Evolutionary conservation across 305 asterid genomes (phyloP), one percentile per base, ranked within the genome.

Genomic region (Stenogyne calaminthoides): DNA sequence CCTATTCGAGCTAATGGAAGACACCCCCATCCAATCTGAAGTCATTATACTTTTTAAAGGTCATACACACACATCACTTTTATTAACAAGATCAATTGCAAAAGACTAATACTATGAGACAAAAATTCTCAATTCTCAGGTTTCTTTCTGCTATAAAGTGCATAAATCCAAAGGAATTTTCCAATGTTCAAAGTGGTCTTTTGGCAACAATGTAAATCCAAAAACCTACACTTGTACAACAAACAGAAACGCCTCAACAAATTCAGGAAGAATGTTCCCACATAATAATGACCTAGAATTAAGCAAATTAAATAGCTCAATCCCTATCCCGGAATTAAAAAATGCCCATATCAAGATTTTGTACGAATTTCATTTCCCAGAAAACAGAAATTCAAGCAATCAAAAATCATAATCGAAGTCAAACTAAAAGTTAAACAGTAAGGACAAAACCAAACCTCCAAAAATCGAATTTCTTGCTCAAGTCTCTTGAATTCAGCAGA

Each of bases 401-500:
- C 18, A 19, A 11, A 6, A 12, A 56, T 67, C 67, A 22, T 0
- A 20, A 71, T 67, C 56, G 11, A 74, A 59, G 74, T 68, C 76
- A 79, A 74, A 64, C 1, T n/a, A 7, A 46, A 75, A 32, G 36
- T 3, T 3, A 32, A 25, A 32, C 6, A 32, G 36, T 3, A 32
- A 1, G 34, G 34, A 32, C 8, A 42, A 39, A 15, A 58, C 6
- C 67, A 46, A 61, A 86, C 91, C 87, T 86, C 84, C 81, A 85
- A 83, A 77, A 82, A 85, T 11, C 90, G 87, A 75, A 84, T 77
- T 82, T 88, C 90, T 76, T 88, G 93, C 72, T 88, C 88, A 67
- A 88, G 87, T 52, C 90, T 84, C 81, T 88, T 88, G 85, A 88
- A 77, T 79, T 83, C 90, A 74, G 90, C 93, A 63, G 88, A 78